phyloP scores from a whole-genome alignment of 1,284 basidiomycete genomes.

The Inonotus hispidus region DNA sequence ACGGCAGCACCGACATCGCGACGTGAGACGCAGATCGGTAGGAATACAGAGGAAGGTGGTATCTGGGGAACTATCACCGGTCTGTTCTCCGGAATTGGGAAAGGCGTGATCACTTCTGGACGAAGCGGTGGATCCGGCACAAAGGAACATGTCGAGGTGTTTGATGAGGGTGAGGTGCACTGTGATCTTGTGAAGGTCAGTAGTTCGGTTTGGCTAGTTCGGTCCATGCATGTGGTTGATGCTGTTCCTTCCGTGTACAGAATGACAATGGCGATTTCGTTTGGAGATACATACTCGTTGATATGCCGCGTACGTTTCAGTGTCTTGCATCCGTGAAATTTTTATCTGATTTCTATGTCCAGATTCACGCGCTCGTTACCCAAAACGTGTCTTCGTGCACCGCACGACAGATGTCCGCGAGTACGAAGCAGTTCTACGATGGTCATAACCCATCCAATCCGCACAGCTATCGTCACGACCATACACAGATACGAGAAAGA shows the following conservation, averaged over 20 bases:
- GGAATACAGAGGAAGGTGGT: slow-evolving; percentile 32
- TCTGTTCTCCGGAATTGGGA: slow-evolving; percentile 62
- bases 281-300: slow-evolving; percentile 71
- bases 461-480: slow-evolving; percentile 13
- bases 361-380: slow-evolving; percentile 61
- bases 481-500: neutral
- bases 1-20: slow-evolving; percentile 29
- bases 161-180: slow-evolving; percentile 73
- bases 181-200: slow-evolving; percentile 68
- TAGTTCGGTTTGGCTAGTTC: neutral
- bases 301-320: slow-evolving; percentile 63
- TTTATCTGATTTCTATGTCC: slow-evolving; percentile 15
- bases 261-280: slow-evolving; percentile 72
- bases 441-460: slow-evolving; percentile 39
- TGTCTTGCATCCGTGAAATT: neutral
- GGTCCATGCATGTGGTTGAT: neutral
- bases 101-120: slow-evolving; percentile 31
- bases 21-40: slow-evolving; percentile 25
- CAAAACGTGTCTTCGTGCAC: slow-evolving; percentile 68
- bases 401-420: slow-evolving; percentile 59
- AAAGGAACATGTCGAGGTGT: slow-evolving; percentile 24
- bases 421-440: slow-evolving; percentile 65
- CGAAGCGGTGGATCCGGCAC: slow-evolving; percentile 10
- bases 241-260: slow-evolving; percentile 33
- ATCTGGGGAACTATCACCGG: slow-evolving; percentile 51